Evolutionary conservation across 2,329 filamentous ascomycete species (phyloP).

Genomic region (Didymella arachidicola): DNA sequence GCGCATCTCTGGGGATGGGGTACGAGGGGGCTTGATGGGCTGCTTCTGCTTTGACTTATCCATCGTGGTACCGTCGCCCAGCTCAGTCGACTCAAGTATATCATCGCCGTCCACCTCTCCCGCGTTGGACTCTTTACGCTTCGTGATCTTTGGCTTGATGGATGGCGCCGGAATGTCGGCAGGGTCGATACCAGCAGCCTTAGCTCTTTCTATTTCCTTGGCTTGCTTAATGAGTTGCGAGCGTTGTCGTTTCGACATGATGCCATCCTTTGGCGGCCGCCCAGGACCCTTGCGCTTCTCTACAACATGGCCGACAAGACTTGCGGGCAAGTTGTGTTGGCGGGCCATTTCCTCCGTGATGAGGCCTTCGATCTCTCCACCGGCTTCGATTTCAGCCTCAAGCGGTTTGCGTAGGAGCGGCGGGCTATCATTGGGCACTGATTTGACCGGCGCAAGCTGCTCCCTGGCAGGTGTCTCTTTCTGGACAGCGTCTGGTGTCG

Average conservation of each 20-base stretch:
- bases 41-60: slow-evolving; percentile 57
- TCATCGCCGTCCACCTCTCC: slow-evolving; percentile 47
- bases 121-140: slow-evolving; percentile 50
- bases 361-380: slow-evolving; percentile 42
- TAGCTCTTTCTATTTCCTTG: slow-evolving; percentile 56
- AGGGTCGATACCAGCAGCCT: slow-evolving; percentile 49
- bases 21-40: slow-evolving; percentile 58
- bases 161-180: slow-evolving; percentile 45
- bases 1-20: slow-evolving; percentile 69
- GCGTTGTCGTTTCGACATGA: slow-evolving; percentile 81
- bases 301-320: slow-evolving; percentile 56
- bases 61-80: slow-evolving; percentile 41
- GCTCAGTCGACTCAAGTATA: slow-evolving; percentile 48
- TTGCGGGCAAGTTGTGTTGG: slow-evolving; percentile 51
- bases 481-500: slow-evolving; percentile 34
- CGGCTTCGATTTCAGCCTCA: slow-evolving; percentile 42
- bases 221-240: slow-evolving; percentile 68
- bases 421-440: slow-evolving; percentile 40
- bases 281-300: slow-evolving; percentile 76
- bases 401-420: slow-evolving; percentile 38
- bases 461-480: slow-evolving; percentile 41
- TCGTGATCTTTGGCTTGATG: slow-evolving; percentile 46
- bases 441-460: slow-evolving; percentile 33
- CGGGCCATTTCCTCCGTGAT: slow-evolving; percentile 51
- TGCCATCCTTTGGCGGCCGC: slow-evolving; percentile 81